These are phyloP conservation scores for Trypanosoma grayi DNA, from an alignment of 208 protist genomes.

Conservation along the genomic window DNA sequence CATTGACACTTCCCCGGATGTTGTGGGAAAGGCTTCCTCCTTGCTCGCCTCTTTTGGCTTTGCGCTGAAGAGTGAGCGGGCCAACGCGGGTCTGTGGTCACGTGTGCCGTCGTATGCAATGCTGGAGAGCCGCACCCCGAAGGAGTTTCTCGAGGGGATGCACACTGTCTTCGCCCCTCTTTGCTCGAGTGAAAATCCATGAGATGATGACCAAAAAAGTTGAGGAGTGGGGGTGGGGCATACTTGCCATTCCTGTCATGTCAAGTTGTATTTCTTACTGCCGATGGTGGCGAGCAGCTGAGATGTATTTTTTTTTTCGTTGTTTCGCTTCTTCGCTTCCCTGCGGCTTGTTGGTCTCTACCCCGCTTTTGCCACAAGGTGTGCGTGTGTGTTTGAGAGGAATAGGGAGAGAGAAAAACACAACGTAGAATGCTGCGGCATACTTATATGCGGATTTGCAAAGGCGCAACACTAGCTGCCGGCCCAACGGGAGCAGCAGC, in stretches of 20 bases:
- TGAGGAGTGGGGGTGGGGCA: neutral
- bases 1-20: slow-evolving; percentile 9
- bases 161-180: slow-evolving; percentile 4
- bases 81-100: slow-evolving; percentile 16
- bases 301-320: too few species aligned
- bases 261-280: slow-evolving; percentile 1
- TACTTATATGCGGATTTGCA: slow-evolving; percentile 11
- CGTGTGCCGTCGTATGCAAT: slow-evolving; percentile 18
- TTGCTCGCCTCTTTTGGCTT: slow-evolving; percentile 18
- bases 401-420: neutral
- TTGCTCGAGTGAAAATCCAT: neutral
- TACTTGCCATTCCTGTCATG: too few species aligned
- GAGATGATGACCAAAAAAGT: too few species aligned
- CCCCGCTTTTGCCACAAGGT: too few species aligned
- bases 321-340: too few species aligned
- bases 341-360: too few species aligned
- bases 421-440: slow-evolving; percentile 7
- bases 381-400: neutral
- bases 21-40: slow-evolving; percentile 7
- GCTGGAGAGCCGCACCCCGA: slow-evolving; percentile 17
- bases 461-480: neutral
- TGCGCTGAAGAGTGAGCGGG: neutral
- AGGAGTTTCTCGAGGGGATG: neutral
- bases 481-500: neutral
- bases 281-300: too few species aligned